Base-by-base conservation (phyloP, 768 basidiomycete genomes). In the Suillus tomentosus region DNA sequence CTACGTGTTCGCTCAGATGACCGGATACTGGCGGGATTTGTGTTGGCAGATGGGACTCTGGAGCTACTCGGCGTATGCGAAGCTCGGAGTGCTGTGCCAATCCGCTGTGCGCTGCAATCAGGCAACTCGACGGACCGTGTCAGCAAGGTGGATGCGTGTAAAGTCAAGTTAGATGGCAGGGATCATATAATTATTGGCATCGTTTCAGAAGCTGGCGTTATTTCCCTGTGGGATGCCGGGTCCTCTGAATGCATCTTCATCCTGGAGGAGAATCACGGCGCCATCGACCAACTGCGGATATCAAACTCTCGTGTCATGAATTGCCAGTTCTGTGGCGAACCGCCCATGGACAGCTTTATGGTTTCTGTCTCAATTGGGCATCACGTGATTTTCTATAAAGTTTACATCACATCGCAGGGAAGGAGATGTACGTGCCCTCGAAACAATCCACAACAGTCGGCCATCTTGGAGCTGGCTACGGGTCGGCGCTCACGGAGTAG, bases 201-300 rank as follows among this genome's bases (percentile, higher is more conserved):
- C 14, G 85, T 85, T 19, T 89, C 91, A 3, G 83, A 87, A 59
- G 80, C 83, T 1, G 92, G 92, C 11, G 78, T 84, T 11, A 79
- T 94, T 24, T 90, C 92, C 0, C 69, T 94, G 14, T 94, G 92
- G 92, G 91, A 94, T 69, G 85, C 81, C 9, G 68, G 76, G n/a
- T 86, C 86, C 7, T 81, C 83, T 13, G 87, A 87, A 66, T 86
- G 87, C 64, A 82, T 93, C 47, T 78, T 81, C 61, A 79, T 87
- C 58, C 72, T 93, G 42, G 87, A 89, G 59, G 85, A 87, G 13
- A 77, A 81, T 0, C 82, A 83, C 64, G 90, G 88, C 2, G 73
- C 77, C 13, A 78, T 94, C 70, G 84, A 79, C 60, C 79, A 83
- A 60, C 69, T 96, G n/a, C 82, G 85, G 31, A 75, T 95, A 57